Percentiles rank a stretch among this genome's conserved stretches.
phyloP scores from a whole-genome alignment of 2,329 filamentous ascomycete genomes.

The Ustulina deusta region DNA sequence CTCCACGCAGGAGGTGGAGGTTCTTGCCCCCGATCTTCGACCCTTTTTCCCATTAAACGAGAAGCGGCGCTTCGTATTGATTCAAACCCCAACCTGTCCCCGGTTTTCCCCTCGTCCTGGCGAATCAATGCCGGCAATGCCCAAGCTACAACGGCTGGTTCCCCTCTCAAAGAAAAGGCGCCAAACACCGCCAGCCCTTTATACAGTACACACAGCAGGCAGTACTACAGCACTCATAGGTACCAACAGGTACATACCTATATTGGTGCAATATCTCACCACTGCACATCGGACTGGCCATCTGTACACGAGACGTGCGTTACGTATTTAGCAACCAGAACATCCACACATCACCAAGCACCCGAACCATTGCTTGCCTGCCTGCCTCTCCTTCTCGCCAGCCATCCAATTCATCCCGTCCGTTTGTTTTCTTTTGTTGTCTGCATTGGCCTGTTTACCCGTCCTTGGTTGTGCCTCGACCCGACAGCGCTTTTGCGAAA shows the following conservation, averaged over 20 bases:
- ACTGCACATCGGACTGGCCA: no score
- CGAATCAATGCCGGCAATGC: slow-evolving; percentile 22
- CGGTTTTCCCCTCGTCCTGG: slow-evolving; percentile 1
- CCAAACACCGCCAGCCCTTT: slow-evolving; percentile 1
- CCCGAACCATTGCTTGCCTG: slow-evolving; percentile 7
- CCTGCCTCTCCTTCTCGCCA: slow-evolving; percentile 6
- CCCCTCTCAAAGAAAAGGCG: slow-evolving; percentile 16
- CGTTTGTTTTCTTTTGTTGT: slow-evolving; percentile 16
- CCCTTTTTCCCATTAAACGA: slow-evolving; percentile 18
- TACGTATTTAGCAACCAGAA: neutral
- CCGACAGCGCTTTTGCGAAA: slow-evolving; percentile 23
- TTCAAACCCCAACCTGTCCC: neutral
- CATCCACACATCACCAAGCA: slow-evolving; percentile 6
- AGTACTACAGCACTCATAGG: no score
- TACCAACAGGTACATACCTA: neutral
- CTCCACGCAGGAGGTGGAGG: slow-evolving; percentile 1
- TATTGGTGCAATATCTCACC: neutral
- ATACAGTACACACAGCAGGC: neutral
- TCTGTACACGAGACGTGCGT: slow-evolving; percentile 10
- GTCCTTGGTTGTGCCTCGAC: slow-evolving; percentile 19
- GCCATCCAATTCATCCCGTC: slow-evolving; percentile 7
- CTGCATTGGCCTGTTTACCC: slow-evolving; percentile 2
- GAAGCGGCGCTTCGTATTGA: slow-evolving; percentile 36
- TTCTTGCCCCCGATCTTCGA: neutral
- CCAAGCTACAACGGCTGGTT: slow-evolving; percentile 7